Evolutionary conservation across 2,329 filamentous ascomycete species (phyloP), one percentile per base, ranked within the genome.

Genomic region (Clonostachys solani): DNA sequence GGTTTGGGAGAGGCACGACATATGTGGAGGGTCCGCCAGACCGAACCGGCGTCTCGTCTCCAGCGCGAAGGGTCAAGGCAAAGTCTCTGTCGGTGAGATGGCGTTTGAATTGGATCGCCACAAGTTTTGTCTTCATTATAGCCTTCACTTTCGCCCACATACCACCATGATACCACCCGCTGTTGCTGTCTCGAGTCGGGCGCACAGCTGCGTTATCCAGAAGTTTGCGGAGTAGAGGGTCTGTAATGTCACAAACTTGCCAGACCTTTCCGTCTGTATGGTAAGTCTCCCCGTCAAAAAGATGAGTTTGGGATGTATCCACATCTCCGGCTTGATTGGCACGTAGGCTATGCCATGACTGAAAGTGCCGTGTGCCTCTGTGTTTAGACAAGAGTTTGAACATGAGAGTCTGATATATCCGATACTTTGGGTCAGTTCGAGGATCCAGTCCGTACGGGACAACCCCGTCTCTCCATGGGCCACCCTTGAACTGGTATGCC

Each of bases 171-270:
- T 85, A 96, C 89, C 89, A 99, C 2, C 92, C 92, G 56, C 89
- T 88, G 41, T 75, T 75, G 6, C 72, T 64, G 53, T 87, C 83
- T 64, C 81, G 87, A 10, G 71, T 68, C 1, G 70, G 60, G 5
- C 83, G 77, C 18, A 87, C 67, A 6, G 81, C 74, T 0, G 83
- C 73, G 1, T 81, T 78, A 17, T 83, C 77, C 37, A 96, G 74
- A 4, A 96, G 69, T 12, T 73, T 65, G 1, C 73, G 70, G 2
- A 97, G 73, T 2, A 92, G 60, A 0, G 90, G 88, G 57, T 97
- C 92, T 0, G 82, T 86, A 47, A 97, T 86, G 63, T 99, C 94
- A 68, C 91, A 95, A 23, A 95, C 80, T 72, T 97, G 94, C 87
- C 91, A 99, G 44, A 94, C 85, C 58, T 94, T 94, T 37, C 91